Evolutionary conservation across 768 basidiomycete genomes (phyloP), one percentile per base, ranked within the genome.

Genomic region (Lentinula raphanica): DNA sequence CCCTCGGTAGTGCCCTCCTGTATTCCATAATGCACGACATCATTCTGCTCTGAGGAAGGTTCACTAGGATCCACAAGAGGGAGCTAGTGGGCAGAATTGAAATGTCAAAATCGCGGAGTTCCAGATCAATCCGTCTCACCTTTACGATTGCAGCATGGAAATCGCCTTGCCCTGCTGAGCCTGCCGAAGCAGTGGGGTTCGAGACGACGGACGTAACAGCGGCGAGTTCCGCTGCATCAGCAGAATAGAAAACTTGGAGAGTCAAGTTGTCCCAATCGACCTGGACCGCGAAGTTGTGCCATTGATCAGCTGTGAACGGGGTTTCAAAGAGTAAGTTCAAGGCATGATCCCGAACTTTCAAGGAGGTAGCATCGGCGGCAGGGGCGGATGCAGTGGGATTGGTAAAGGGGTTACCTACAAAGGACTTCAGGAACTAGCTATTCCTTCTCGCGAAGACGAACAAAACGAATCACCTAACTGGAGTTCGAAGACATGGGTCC

Each of bases 61-160:
- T 86, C 79, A 0, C 64, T 62, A 5, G 76, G 73, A 59, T 84
- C 71, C 1, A 79, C 78, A 5, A 86, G 65, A 3, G 83, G 82
- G 31, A 86, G 74, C 84, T 85, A 7, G 55, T 1, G 15, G 19
- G 19, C 19, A 19, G 17, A 45, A 6, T 38, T 32, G 5, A 29
- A 45, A 29, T 39, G n/a, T 12, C 38, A 55, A 3, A 17, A 46
- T 25, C n/a, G 6, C 36, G 0, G 1, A 46, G 11, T 3, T 11
- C 3, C 5, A 36, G 56, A 13, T 48, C 11, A 17, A 25, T 5
- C 1, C n/a, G 11, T 63, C 70, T 35, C 32, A 83, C 82, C 76
- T 86, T 86, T 50, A 86, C 69, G 3, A 85, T 64, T 2, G 80
- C 83, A 61, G 85, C 78, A 64, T 85, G 84, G 71, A 82, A 84